Evolutionary conservation across 331 rosid species (phyloP).

Genomic region (Quercus lobata): DNA sequence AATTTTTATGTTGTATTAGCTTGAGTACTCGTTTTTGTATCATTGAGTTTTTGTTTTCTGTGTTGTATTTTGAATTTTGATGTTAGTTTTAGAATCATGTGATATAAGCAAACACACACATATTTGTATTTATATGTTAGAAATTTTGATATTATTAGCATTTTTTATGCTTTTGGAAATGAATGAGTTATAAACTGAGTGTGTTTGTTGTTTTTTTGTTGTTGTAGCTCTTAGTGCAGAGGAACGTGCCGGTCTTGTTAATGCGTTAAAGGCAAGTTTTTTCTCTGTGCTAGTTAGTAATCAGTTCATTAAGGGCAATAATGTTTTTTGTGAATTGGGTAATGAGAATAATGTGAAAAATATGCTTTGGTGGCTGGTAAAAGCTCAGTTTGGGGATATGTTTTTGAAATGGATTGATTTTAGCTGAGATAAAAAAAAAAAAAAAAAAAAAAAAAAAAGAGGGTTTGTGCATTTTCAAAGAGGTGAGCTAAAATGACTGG

Average conservation of each 20-base stretch:
- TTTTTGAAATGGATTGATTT: not conserved
- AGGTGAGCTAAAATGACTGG: not conserved
- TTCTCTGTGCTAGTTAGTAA: not conserved
- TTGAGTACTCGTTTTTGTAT: too few relatives aligned
- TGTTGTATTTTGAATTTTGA: not conserved
- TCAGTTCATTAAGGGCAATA: not conserved
- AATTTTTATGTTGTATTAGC: not conserved
- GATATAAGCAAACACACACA: too few relatives aligned
- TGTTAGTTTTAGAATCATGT: not conserved
- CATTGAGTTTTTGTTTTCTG: too few relatives aligned
- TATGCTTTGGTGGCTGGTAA: not conserved
- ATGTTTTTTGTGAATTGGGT: not conserved
- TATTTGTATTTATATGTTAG: not conserved
- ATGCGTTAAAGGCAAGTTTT: slow-evolving; percentile 59
- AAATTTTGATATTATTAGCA: not conserved
- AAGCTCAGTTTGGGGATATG: not conserved
- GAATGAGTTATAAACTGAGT: slow-evolving; percentile 8
- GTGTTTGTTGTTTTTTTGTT: slow-evolving; percentile 6
- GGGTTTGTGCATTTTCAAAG: not conserved
- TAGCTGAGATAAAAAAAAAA: not conserved
- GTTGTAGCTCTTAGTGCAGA: slow-evolving; percentile 69
- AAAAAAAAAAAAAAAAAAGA: not conserved
- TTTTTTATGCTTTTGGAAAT: not conserved
- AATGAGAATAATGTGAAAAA: not conserved
- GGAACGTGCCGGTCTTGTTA: slow-evolving; percentile 79